A percentile compares a stretch with the other conserved stretches of the same genome.
Conservation (phyloP, 2,329 filamentous ascomycete species). For the Boeremia lycopersici region DNA sequence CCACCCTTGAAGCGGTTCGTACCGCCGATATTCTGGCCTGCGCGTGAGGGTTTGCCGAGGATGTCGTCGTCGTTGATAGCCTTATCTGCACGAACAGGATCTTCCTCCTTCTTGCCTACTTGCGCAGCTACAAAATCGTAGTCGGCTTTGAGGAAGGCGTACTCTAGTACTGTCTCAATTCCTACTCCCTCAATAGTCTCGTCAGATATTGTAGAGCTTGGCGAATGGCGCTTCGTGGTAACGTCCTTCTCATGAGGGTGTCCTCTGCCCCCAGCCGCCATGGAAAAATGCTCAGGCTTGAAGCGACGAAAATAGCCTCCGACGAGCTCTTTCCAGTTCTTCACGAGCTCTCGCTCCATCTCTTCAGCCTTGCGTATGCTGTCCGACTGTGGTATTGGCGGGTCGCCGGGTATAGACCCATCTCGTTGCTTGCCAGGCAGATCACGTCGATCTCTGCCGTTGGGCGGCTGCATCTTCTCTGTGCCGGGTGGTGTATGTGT, state of each 20-base stretch:
- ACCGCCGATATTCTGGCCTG: constrained; percentile 69
- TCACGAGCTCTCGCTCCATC: constrained; percentile 73
- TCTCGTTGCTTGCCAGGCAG: constrained; percentile 33
- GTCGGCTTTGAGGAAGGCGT: constrained; percentile 92
- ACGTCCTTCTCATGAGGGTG: constrained; percentile 43
- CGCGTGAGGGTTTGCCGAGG: constrained; percentile 66
- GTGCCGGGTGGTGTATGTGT: constrained; percentile 55
- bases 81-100: constrained; percentile 71
- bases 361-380: constrained; percentile 67
- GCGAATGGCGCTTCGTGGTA: constrained; percentile 31
- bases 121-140: constrained; percentile 93
- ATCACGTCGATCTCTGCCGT: constrained; percentile 25
- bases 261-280: constrained; percentile 48
- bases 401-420: constrained; percentile 31
- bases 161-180: constrained; percentile 80
- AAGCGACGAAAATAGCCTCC: constrained; percentile 96
- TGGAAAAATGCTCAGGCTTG: constrained; percentile 76
- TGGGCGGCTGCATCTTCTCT: constrained; percentile 47
- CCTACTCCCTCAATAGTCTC: constrained; percentile 56
- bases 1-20: constrained; percentile 85
- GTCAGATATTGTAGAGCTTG: constrained; percentile 28
- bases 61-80: constrained; percentile 87
- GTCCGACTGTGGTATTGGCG: constrained; percentile 44
- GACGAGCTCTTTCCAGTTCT: constrained; percentile 80
- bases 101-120: constrained; percentile 76